Conservation (phyloP, 163 green algal genomes). For the Chlamydomonas reinhardtii region DNA sequence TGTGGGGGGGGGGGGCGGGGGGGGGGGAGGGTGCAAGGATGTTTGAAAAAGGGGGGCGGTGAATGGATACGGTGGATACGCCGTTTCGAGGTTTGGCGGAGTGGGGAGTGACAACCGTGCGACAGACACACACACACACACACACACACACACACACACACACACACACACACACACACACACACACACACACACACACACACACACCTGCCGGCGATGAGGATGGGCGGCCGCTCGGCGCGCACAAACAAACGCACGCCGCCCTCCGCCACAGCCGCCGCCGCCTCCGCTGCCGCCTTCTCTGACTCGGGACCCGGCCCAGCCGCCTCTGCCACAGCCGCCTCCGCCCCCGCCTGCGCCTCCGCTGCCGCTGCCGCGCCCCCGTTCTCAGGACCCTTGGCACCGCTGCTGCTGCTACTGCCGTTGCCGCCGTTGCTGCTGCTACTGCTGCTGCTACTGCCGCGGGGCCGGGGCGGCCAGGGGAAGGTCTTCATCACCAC, state of each 20-base stretch:
- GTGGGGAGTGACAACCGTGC: no score
- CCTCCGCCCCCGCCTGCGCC: no score
- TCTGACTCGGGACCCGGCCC: background rate
- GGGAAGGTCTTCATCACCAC: conserved; percentile 35
- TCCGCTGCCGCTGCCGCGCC: background rate
- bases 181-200: no score
- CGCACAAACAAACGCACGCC: conserved; percentile 9
- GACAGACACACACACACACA: no score
- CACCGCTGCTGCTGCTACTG: background rate
- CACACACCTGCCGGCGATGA: conserved; percentile 58
- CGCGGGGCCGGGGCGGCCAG: conserved; percentile 34
- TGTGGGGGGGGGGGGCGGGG: no score
- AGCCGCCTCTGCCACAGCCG: no score
- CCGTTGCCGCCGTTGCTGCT: background rate
- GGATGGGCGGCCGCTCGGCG: conserved; percentile 15
- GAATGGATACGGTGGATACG: no score
- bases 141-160: no score
- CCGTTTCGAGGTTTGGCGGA: no score
- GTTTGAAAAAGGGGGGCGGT: no score
- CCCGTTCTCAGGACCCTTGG: background rate
- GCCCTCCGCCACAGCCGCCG: background rate
- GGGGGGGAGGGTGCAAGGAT: no score
- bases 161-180: no score
- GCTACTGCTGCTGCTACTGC: background rate
- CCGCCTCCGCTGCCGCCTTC: background rate